phyloP scores from a whole-genome alignment of 2,329 filamentous ascomycete species.

The Penicillium sp. region DNA sequence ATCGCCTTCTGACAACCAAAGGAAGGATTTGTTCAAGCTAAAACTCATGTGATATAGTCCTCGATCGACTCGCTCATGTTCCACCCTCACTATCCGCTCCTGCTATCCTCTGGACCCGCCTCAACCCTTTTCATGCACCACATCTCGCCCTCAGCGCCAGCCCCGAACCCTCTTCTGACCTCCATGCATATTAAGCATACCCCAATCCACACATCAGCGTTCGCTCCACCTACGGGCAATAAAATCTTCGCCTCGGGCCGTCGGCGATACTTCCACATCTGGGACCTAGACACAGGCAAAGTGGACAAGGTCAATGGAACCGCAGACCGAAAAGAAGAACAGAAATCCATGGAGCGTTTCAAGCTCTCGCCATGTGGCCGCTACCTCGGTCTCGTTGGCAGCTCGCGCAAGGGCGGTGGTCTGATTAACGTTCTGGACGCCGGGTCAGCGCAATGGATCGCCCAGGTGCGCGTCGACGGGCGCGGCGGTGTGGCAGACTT shows the following conservation, averaged over 20 bases:
- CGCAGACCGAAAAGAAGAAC: conserved; percentile 70
- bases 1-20: not conserved
- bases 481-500: conserved; percentile 84
- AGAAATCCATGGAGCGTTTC: conserved; percentile 88
- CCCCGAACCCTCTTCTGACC: conserved; percentile 83
- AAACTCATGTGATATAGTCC: conserved; percentile 45
- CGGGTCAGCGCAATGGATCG: conserved; percentile 79
- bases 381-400: conserved; percentile 79
- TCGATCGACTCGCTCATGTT: conserved; percentile 81
- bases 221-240: conserved; percentile 68
- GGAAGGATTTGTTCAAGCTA: conserved; percentile 1
- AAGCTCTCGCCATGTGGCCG: conserved; percentile 80
- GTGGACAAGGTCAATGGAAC: conserved; percentile 78
- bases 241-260: conserved; percentile 86
- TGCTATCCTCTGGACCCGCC: conserved; percentile 83
- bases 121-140: conserved; percentile 87
- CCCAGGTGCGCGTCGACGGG: conserved; percentile 76
- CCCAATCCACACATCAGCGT: conserved; percentile 79
- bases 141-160: conserved; percentile 71
- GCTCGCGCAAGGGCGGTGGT: conserved; percentile 79
- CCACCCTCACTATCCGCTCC: conserved; percentile 82
- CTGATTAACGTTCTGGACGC: conserved; percentile 81
- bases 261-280: conserved; percentile 87
- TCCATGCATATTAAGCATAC: conserved; percentile 82
- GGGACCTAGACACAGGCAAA: conserved; percentile 77